Evolutionary conservation across 108 stramenopile species (phyloP), one percentile per base, ranked within the genome.

Genomic region (Nitzschia sp.): DNA sequence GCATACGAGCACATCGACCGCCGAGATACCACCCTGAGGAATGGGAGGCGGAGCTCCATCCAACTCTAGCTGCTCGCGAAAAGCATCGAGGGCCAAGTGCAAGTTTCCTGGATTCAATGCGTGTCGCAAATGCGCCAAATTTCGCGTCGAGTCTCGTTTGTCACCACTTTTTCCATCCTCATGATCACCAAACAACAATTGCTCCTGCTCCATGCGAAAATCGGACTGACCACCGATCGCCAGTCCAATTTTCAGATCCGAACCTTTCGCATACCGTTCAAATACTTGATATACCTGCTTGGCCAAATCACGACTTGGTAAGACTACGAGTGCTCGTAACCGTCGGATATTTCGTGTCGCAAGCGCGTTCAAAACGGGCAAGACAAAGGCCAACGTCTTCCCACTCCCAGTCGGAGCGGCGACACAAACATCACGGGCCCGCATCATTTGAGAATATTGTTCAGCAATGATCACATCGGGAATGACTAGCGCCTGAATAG

Each of bases 261-360:
- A 91, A 16, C 93, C 92, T 48, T 79, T 64, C n/a, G 86, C 54
- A 60, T 92, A 94, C 5, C 70, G 73, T 45, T 83, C 57, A 80
- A 97, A 96, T 2, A 96, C 93, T 66, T 80, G 64, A 66, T 94
- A 81, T 8, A 97, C 95, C 76, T 97, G 97, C 41, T 76, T 48
- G 21, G 86, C 94, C 58, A 98, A 78, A 66, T 97, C 97, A 54
- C 96, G 90, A n/a, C 85, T 90, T 19, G 98, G 98, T 28, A 98
- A 77, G 21, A 98, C 87, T 16, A 96, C 89, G 47, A 98, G 60
- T 2, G 94, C 97, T 17, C 96, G 85, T 32, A 98, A 71, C 35
- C 96, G 70, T 35, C 81, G 74, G 27, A 91, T 70, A 17, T 79
- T 66, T 29, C 95, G 71, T 34, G 62, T 69, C 28, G 82, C 53